Evolutionary conservation across 202 grass and related monocot species (phyloP).

Genomic region (Hordeum pubiflorum): DNA sequence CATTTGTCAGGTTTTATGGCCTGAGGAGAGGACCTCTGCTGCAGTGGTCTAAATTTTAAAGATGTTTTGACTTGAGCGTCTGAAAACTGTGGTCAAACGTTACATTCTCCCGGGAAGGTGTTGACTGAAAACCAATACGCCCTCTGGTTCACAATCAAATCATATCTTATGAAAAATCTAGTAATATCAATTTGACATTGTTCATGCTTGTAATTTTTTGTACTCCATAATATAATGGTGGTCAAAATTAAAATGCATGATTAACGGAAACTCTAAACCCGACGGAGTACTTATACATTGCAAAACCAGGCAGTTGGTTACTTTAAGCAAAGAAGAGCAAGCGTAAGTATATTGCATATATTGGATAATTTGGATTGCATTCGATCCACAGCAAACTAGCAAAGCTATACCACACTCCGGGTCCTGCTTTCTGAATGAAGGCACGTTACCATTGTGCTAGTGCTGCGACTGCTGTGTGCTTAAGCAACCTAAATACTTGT

Average conservation of each 20-base stretch:
- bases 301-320: too few relatives aligned
- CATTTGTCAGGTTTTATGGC: background rate
- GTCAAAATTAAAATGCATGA: background rate
- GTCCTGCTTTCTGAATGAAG: background rate
- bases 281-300: background rate
- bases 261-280: background rate
- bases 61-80: constrained; percentile 3
- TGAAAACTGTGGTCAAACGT: constrained; percentile 17
- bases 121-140: constrained; percentile 19
- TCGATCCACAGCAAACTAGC: background rate
- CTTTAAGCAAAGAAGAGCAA: background rate
- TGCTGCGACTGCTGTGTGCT: background rate
- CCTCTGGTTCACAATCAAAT: background rate
- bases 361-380: background rate
- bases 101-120: background rate
- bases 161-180: background rate
- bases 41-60: background rate
- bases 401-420: background rate
- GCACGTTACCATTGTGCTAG: constrained; percentile 2
- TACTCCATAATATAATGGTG: background rate
- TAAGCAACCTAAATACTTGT: constrained; percentile 17
- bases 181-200: background rate
- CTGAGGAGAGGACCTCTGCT: background rate
- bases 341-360: background rate
- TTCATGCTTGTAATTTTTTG: too few relatives aligned